These are phyloP conservation scores for Acanthamoeba healyi DNA, from an alignment of 208 protist species.

Conservation along the genomic window DNA sequence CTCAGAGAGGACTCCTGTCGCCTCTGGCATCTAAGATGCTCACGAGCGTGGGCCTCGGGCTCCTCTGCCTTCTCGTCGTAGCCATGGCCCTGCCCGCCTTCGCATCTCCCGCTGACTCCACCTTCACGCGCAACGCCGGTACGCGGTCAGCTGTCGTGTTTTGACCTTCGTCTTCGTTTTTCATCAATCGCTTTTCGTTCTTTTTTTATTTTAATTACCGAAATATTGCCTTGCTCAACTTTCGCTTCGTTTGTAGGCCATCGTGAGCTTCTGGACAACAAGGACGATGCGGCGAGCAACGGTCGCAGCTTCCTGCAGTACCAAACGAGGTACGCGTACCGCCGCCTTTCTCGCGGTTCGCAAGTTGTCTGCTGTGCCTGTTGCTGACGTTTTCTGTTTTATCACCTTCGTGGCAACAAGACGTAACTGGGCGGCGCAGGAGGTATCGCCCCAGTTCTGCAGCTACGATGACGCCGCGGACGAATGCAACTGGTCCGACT, in stretches of 20 bases:
- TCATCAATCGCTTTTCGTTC: background rate
- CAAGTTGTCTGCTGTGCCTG: background rate
- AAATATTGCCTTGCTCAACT: too few species aligned
- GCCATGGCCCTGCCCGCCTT: background rate
- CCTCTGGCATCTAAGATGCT: background rate
- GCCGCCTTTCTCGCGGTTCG: too few species aligned
- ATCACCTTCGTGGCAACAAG: background rate
- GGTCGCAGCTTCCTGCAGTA: background rate
- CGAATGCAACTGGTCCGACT: background rate
- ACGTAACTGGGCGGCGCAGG: background rate
- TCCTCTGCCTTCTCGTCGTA: background rate
- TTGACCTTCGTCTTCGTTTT: background rate
- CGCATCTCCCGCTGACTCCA: background rate
- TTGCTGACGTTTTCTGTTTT: background rate
- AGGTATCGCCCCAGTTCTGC: constrained; percentile 12
- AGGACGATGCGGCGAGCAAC: background rate
- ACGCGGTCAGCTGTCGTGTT: background rate
- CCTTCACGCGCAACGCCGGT: background rate
- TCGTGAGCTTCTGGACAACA: background rate
- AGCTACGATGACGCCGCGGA: background rate
- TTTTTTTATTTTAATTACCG: background rate
- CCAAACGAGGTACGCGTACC: background rate
- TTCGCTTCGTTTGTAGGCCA: too few species aligned
- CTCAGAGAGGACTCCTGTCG: background rate
- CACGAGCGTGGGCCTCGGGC: background rate